A percentile compares a stretch with the other conserved stretches of the same genome.
These are phyloP conservation scores for Podaxis sp. DNA, from an alignment of 768 basidiomycete species.

Conservation along the genomic window DNA sequence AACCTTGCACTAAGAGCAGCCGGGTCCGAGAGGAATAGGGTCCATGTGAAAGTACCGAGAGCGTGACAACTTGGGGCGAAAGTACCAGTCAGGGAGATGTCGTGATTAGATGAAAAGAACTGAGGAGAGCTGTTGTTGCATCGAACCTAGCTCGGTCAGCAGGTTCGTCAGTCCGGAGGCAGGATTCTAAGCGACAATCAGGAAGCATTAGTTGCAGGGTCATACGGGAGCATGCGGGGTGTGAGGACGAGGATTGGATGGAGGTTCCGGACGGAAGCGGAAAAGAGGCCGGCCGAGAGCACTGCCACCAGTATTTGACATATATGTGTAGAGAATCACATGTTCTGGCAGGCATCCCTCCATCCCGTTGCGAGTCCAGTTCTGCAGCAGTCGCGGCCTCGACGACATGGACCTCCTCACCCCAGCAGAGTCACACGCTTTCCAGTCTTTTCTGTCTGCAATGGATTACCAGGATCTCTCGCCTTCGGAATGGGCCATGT, in stretches of 20 bases:
- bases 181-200: too few species aligned
- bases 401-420: conserved; percentile 57
- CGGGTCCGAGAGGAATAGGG: not conserved
- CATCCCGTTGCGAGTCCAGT: not conserved
- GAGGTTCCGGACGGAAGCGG: not conserved
- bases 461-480: conserved; percentile 45
- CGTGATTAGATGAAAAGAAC: not conserved
- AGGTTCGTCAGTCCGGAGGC: too few species aligned
- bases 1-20: not conserved
- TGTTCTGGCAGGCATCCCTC: not conserved
- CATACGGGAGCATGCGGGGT: too few species aligned
- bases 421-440: conserved; percentile 62
- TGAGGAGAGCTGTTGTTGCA: not conserved
- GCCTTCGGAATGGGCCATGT: conserved; percentile 46
- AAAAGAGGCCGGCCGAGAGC: not conserved
- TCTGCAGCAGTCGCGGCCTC: not conserved
- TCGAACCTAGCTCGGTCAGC: too few species aligned
- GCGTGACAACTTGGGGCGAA: not conserved
- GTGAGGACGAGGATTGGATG: too few species aligned
- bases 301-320: conserved; percentile 3
- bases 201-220: too few species aligned
- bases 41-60: not conserved
- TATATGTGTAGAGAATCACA: conserved; percentile 12
- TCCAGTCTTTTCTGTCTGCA: conserved; percentile 66
- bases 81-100: not conserved